Evolutionary conservation across 2,329 filamentous ascomycete genomes (phyloP), one percentile per base, ranked within the genome.

Genomic region (Ilyonectria mors-panacis): DNA sequence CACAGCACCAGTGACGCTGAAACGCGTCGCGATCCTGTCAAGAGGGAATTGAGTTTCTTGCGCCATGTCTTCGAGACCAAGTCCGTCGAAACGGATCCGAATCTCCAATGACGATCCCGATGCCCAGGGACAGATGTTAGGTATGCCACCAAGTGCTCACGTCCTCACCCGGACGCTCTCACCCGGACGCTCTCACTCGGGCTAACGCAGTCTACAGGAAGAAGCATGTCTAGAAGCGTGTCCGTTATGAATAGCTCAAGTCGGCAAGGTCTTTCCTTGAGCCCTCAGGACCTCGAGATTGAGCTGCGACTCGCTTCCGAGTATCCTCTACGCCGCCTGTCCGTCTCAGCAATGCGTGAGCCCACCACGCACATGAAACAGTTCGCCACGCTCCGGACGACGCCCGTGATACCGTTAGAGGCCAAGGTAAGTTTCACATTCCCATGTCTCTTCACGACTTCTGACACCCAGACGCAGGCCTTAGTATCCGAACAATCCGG

Each of bases 231-330:
- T 5, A 26, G 26, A 5, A 26, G 26, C 26, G 26, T 26, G 26
- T 26, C 26, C 26, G 26, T 26, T 26, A 26, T 26, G 26, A 26
- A 26, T 26, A 44, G 17, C 21, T 44, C 42, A 19, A 44, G 42
- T 6, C 42, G 42, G n/a, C 42, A 19, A 19, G n/a, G 42, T 33
- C 12, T 35, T 44, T 60, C 37, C 19, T 35, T 12, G 47, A 60
- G 58, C 35, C 58, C 58, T n/a, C 15, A 26, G 26, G 53, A 60
- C 47, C 35, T 47, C n/a, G 58, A 60, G 50, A 33, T 60, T 19
- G 35, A 30, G 33, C 47, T 60, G 13, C 47, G 47, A 26, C 23
- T 33, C n/a, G 58, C 58, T 12, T 39, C 33, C 21, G 47, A 60
- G 26, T 53, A 39, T 21, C 58, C 58, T n/a, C 33, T 60, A 33